Evolutionary conservation across 1,284 basidiomycete species (phyloP).

Genomic region (Ganoderma leucocontextum): DNA sequence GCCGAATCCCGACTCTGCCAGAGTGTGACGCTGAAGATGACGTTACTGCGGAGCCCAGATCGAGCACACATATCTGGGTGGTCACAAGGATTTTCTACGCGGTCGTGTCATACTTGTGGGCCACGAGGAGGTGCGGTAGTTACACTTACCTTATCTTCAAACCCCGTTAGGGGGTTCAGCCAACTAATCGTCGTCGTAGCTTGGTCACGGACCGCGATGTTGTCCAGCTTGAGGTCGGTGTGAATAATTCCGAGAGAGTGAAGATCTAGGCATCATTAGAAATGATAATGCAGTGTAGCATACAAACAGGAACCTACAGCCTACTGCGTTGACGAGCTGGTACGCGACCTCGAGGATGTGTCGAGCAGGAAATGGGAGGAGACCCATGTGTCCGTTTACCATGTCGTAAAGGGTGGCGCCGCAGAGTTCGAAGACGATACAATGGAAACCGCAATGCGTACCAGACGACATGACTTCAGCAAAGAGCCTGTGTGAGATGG

Average conservation of each 20-base stretch:
- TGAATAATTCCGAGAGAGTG: neutral
- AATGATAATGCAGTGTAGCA: no score
- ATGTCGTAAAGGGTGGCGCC: neutral
- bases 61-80: neutral
- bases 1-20: neutral
- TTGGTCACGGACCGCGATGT: neutral
- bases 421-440: neutral
- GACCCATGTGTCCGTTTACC: neutral
- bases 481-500: neutral
- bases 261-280: neutral
- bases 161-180: neutral
- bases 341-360: neutral
- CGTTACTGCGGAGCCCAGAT: neutral
- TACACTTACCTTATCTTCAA: neutral
- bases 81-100: neutral
- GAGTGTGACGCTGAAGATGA: neutral
- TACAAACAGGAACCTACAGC: neutral
- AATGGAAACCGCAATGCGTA: neutral
- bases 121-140: no score
- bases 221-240: neutral
- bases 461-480: neutral
- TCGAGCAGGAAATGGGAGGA: neutral
- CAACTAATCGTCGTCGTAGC: neutral
- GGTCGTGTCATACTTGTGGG: no score
- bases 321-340: neutral